Evolutionary conservation across 345 rosid genomes (phyloP).

Genomic region (Eucalyptus decipiens): DNA sequence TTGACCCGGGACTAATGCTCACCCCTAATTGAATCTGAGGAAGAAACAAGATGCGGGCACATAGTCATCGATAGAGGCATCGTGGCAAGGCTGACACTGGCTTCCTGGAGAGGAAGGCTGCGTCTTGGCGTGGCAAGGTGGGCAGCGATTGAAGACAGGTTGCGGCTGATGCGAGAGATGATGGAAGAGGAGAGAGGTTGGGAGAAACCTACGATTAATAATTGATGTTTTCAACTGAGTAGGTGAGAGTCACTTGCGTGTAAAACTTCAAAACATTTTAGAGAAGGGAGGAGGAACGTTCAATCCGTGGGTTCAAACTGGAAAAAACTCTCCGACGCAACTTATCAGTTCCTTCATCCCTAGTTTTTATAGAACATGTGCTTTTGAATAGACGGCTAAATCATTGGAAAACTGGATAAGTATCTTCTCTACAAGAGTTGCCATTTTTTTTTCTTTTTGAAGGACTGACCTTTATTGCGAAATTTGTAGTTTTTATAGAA

Average conservation of each 20-base stretch:
- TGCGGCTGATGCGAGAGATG: background rate
- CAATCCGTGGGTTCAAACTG: background rate
- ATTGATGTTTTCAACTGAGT: background rate
- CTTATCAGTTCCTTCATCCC: background rate
- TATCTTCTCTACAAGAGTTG: background rate
- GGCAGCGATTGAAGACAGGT: background rate
- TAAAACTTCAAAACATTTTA: background rate
- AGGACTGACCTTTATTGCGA: background rate
- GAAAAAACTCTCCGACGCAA: background rate
- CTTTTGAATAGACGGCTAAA: background rate
- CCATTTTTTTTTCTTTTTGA: background rate
- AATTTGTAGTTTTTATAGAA: background rate
- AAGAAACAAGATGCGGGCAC: background rate
- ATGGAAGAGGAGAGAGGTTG: background rate
- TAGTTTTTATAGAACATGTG: background rate
- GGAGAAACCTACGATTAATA: background rate
- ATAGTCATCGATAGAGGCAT: background rate
- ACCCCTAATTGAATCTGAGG: background rate
- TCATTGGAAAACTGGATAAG: background rate
- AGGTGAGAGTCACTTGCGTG: background rate
- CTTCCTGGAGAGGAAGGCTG: background rate
- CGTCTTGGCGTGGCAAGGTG: background rate
- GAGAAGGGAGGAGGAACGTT: background rate
- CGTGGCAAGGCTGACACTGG: background rate
- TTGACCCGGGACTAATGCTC: background rate